Evolutionary conservation across 768 basidiomycete genomes (phyloP).

Genomic region (Clavulina sp.): DNA sequence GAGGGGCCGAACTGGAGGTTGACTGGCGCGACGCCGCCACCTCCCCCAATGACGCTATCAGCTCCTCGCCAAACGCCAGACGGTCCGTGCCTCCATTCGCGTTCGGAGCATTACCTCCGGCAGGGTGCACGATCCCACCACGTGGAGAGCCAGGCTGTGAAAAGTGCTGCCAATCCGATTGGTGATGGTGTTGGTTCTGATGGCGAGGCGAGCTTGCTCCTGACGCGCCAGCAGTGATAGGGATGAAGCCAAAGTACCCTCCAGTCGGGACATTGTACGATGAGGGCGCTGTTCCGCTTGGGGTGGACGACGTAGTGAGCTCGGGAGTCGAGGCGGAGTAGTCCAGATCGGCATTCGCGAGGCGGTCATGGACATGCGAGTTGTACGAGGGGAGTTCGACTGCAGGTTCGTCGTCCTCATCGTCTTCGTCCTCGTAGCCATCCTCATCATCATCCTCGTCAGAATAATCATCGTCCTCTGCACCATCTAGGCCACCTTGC

Average conservation of each 20-base stretch:
- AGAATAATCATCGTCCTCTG: conserved; percentile 33
- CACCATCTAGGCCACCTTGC: conserved; percentile 12
- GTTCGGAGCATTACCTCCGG: neutral
- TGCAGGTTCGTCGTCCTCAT: conserved; percentile 34
- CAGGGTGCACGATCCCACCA: neutral
- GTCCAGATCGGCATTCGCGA: conserved; percentile 20
- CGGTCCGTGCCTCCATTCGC: neutral
- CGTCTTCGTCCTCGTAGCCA: conserved; percentile 19
- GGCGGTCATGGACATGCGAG: conserved; percentile 78
- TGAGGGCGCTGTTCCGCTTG: neutral
- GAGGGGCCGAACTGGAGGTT: conserved; percentile 11
- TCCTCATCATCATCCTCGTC: conserved; percentile 40
- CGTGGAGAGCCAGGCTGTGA: neutral
- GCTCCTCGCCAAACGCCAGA: conserved; percentile 50
- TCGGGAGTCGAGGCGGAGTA: neutral
- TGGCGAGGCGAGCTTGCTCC: no score
- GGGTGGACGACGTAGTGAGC: neutral
- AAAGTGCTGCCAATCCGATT: no score
- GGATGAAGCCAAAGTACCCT: neutral
- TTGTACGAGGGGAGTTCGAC: conserved; percentile 75
- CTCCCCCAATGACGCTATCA: conserved; percentile 45
- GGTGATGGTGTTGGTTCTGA: no score
- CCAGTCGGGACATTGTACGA: neutral
- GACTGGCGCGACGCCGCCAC: conserved; percentile 19
- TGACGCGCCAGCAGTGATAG: neutral